A percentile compares a stretch with the other conserved stretches of the same genome.
Conservation (phyloP, 1,284 basidiomycete species). For the Puccinia horiana region DNA sequence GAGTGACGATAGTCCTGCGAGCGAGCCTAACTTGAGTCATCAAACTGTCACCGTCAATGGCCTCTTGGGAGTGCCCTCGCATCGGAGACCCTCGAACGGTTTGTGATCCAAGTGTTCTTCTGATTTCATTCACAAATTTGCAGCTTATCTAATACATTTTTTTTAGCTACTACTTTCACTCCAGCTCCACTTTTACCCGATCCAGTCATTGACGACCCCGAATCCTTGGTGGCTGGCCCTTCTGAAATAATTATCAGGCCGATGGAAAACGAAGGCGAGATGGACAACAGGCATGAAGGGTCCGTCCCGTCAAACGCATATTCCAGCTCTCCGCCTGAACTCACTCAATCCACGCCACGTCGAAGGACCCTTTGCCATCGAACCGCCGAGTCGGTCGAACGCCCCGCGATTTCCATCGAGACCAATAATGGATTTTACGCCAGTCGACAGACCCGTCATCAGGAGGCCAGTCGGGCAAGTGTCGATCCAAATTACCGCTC, state of each 20-base stretch:
- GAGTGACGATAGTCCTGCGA: neutral
- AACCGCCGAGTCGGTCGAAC: neutral
- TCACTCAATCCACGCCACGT: neutral
- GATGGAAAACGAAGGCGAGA: neutral
- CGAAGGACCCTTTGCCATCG: neutral
- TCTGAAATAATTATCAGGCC: neutral
- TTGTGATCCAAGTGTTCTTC: neutral
- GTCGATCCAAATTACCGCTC: conserved; percentile 22
- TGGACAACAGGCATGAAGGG: neutral
- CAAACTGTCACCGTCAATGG: conserved; percentile 13
- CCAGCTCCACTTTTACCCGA: neutral
- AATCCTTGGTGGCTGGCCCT: neutral
- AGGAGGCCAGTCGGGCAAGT: neutral
- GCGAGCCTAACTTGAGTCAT: neutral
- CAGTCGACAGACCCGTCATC: neutral
- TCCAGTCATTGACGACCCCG: neutral
- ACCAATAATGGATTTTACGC: neutral
- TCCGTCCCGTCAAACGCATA: neutral
- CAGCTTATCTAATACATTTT: neutral
- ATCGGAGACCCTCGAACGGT: neutral
- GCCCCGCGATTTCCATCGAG: neutral
- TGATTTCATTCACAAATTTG: neutral
- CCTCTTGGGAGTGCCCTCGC: neutral
- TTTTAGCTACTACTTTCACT: neutral
- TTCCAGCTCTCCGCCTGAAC: neutral